These are phyloP conservation scores for Aspergillus intermedius DNA, from an alignment of 2,329 filamentous ascomycete genomes.

Conservation along the genomic window DNA sequence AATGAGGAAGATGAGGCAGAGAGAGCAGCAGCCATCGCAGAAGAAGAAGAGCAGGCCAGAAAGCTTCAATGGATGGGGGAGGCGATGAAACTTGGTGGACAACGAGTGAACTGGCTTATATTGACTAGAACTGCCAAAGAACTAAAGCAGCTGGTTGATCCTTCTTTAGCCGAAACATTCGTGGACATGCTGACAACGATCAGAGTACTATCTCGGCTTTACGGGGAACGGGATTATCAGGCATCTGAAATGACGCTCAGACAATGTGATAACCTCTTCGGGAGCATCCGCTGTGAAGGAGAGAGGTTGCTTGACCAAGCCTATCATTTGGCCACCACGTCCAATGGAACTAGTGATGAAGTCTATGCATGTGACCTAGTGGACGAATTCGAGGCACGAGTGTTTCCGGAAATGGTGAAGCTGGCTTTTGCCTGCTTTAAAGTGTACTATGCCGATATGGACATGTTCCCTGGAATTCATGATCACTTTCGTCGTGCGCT, in stretches of 20 bases:
- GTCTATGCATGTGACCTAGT: slow-evolving; percentile 8
- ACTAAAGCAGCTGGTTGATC: slow-evolving; percentile 1
- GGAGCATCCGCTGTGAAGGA: slow-evolving; percentile 8
- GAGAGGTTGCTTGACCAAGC: slow-evolving; percentile 9
- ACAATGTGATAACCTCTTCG: slow-evolving; percentile 7
- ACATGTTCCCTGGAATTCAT: slow-evolving; percentile 10
- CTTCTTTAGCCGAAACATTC: not conserved
- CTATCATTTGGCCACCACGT: slow-evolving; percentile 3
- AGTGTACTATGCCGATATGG: slow-evolving; percentile 10
- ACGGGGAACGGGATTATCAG: not conserved
- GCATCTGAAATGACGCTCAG: not conserved
- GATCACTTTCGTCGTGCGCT: slow-evolving; percentile 13
- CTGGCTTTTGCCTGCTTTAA: slow-evolving; percentile 14
- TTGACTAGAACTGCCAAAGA: slow-evolving; percentile 6
- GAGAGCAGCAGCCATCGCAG: not conserved
- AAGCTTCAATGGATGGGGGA: slow-evolving; percentile 7
- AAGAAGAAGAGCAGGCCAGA: slow-evolving; percentile 3
- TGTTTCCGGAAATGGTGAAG: slow-evolving; percentile 13
- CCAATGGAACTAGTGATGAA: not conserved
- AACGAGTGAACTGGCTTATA: slow-evolving; percentile 16
- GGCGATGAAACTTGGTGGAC: slow-evolving; percentile 13
- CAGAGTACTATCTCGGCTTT: not conserved
- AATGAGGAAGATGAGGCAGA: slow-evolving; percentile 4
- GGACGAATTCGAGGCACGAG: slow-evolving; percentile 13
- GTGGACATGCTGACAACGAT: not conserved